Evolutionary conservation across 2,329 filamentous ascomycete genomes (phyloP).

Genomic region (Apiospora aurea): DNA sequence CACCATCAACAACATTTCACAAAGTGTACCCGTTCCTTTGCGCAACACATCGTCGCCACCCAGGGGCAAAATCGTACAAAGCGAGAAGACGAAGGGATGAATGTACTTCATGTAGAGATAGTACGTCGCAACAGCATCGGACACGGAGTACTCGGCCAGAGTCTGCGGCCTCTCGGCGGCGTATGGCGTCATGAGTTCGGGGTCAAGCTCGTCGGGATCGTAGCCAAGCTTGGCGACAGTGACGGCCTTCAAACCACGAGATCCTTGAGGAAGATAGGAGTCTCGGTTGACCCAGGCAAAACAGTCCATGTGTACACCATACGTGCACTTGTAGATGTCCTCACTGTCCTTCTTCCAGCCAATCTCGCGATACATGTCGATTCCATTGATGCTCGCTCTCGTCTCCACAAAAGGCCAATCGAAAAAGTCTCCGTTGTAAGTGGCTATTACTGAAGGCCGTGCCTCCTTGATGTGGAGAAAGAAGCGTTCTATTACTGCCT

Average conservation of each 20-base stretch:
- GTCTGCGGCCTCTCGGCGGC: constrained; percentile 91
- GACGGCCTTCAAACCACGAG: constrained; percentile 95
- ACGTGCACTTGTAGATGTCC: constrained; percentile 94
- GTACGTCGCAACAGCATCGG: constrained; percentile 97
- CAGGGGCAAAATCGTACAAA: constrained; percentile 94
- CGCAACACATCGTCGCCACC: constrained; percentile 91
- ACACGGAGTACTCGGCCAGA: constrained; percentile 96
- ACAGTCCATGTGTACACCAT: constrained; percentile 98
- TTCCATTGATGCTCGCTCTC: constrained; percentile 89
- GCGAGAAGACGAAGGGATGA: constrained; percentile 98
- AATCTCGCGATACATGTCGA: constrained; percentile 99
- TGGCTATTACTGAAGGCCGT: constrained; percentile 93
- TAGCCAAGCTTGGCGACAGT: constrained; percentile 98
- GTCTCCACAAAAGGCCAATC: constrained; percentile 99
- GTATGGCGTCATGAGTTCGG: constrained; percentile 94
- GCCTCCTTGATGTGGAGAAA: constrained; percentile 96
- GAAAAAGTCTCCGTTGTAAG: constrained; percentile 99
- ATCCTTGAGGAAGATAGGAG: constrained; percentile 96
- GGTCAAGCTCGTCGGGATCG: constrained; percentile 96
- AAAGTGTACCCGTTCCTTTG: constrained; percentile 98
- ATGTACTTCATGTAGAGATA: constrained; percentile 99
- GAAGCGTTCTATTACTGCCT: constrained; percentile 85
- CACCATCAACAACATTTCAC: constrained; percentile 99
- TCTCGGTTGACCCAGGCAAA: constrained; percentile 99
- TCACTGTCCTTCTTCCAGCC: constrained; percentile 95